Conservation (phyloP, 768 basidiomycete species). For the Infundibulicybe gibba region DNA sequence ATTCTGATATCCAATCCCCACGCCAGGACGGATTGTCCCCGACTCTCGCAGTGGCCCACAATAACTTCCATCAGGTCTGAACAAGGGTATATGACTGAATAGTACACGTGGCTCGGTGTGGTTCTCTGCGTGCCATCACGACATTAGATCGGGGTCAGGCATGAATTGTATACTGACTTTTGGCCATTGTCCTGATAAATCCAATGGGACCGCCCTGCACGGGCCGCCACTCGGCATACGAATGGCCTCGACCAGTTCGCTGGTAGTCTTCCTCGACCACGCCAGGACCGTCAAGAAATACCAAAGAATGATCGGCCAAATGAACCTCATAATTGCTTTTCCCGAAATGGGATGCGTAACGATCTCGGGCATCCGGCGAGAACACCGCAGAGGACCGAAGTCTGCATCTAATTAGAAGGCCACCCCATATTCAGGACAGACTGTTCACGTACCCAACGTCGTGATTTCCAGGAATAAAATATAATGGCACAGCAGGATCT, state of each 20-base stretch:
- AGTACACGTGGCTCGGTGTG: slow-evolving; percentile 55
- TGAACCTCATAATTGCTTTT: slow-evolving; percentile 59
- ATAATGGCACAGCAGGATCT: slow-evolving; percentile 44
- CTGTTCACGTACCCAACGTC: slow-evolving; percentile 66
- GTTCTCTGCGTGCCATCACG: slow-evolving; percentile 15
- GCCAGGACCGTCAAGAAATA: slow-evolving; percentile 71
- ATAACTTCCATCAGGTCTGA: slow-evolving; percentile 56
- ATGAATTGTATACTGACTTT: slow-evolving; percentile 22
- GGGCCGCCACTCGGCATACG: slow-evolving; percentile 44
- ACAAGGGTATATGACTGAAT: slow-evolving; percentile 88
- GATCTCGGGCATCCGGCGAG: slow-evolving; percentile 40
- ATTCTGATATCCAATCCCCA: slow-evolving; percentile 84
- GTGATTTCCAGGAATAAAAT: slow-evolving; percentile 88
- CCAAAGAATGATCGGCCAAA: slow-evolving; percentile 68
- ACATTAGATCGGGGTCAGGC: background rate
- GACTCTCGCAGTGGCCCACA: slow-evolving; percentile 82
- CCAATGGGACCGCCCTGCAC: slow-evolving; percentile 48
- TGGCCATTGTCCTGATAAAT: slow-evolving; percentile 42
- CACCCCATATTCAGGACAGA: background rate
- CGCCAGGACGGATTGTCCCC: slow-evolving; percentile 68
- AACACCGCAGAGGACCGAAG: slow-evolving; percentile 42
- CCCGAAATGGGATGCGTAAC: slow-evolving; percentile 79
- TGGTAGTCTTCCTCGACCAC: slow-evolving; percentile 71
- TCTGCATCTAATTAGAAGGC: slow-evolving; percentile 20
- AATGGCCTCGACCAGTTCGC: slow-evolving; percentile 36